phyloP scores from a whole-genome alignment of 2,329 filamentous ascomycete species.

The Cordyceps cateniannulata region DNA sequence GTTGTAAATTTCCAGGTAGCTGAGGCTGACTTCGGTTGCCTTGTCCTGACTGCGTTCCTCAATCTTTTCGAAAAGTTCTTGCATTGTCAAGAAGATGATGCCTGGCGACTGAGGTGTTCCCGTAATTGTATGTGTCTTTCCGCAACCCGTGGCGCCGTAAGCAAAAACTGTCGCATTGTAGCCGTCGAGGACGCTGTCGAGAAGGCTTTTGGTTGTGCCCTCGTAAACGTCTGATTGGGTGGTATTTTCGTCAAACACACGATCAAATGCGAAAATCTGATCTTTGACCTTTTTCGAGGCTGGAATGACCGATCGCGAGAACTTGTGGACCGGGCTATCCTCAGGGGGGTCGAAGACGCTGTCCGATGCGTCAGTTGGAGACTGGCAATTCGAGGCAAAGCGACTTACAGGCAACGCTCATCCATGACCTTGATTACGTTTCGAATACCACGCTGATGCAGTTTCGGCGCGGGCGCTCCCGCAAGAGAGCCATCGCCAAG shows the following conservation, averaged over 20 bases:
- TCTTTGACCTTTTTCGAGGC: slow-evolving; percentile 92
- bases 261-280: slow-evolving; percentile 94
- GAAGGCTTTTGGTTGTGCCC: slow-evolving; percentile 77
- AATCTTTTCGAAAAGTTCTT: slow-evolving; percentile 96
- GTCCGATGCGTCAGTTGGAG: slow-evolving; percentile 7
- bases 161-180: slow-evolving; percentile 99
- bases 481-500: slow-evolving; percentile 95
- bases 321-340: slow-evolving; percentile 84
- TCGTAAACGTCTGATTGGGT: slow-evolving; percentile 93
- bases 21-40: slow-evolving; percentile 81
- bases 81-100: slow-evolving; percentile 98
- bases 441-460: slow-evolving; percentile 78
- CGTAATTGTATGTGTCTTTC: slow-evolving; percentile 96
- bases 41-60: slow-evolving; percentile 81
- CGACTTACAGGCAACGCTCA: slow-evolving; percentile 82
- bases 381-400: neutral
- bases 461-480: slow-evolving; percentile 75
- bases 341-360: slow-evolving; percentile 97
- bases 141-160: slow-evolving; percentile 94
- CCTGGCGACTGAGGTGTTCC: slow-evolving; percentile 88
- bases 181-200: slow-evolving; percentile 92
- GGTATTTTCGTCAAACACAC: slow-evolving; percentile 93
- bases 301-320: slow-evolving; percentile 73
- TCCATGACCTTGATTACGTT: slow-evolving; percentile 95
- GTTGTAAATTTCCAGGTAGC: slow-evolving; percentile 98